Evolutionary conservation across 2,329 filamentous ascomycete species (phyloP), one percentile per base, ranked within the genome.

Genomic region (Curvularia lunata): DNA sequence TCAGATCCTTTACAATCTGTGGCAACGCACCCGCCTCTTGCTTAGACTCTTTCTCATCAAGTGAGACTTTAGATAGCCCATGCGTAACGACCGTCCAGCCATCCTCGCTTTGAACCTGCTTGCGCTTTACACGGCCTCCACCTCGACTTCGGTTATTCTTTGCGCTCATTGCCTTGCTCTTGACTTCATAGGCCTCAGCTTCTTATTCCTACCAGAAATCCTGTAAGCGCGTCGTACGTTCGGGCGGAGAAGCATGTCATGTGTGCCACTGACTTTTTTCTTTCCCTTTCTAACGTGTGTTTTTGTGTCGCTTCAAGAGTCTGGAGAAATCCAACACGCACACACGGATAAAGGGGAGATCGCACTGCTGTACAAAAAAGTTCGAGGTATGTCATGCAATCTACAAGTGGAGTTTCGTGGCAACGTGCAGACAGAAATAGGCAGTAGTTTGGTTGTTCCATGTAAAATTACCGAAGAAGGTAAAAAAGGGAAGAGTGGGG

Each of bases 41-140:
- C 19, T 47, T 21, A 18, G 50, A 21, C 30, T 54, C 46, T 55
- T 56, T 28, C 18, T 37, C 37, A 6, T 32, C 18, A 28, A 63
- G 18, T 1, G 58, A 60, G 9, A 67, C 21, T 1, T 58, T 63
- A 12, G 61, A 54, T 1, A 68, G 19, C 0, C 66, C 61, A 54
- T 75, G 72, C 16, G 73, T 74, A n/a, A 77, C 66, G 0, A 77
- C 66, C 2, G 71, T 77, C 75, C 75, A 77, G 3, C 75, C 75
- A 63, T 77, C 74, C 0, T 65, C 66, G 13, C 65, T 59, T 13
- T 65, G 59, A 5, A 77, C 60, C 49, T 72, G 58, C 43, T 65
- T 67, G 48, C 72, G 66, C 59, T 75, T 76, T 54, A 72, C 66
- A 50, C 70, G 66, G 52, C 66, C 56, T 18, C 21, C 6, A 21